Evolutionary conservation across 23 red algal species (phyloP), one percentile per base, ranked within the genome.

Genomic region (Pyropia haitanensis): DNA sequence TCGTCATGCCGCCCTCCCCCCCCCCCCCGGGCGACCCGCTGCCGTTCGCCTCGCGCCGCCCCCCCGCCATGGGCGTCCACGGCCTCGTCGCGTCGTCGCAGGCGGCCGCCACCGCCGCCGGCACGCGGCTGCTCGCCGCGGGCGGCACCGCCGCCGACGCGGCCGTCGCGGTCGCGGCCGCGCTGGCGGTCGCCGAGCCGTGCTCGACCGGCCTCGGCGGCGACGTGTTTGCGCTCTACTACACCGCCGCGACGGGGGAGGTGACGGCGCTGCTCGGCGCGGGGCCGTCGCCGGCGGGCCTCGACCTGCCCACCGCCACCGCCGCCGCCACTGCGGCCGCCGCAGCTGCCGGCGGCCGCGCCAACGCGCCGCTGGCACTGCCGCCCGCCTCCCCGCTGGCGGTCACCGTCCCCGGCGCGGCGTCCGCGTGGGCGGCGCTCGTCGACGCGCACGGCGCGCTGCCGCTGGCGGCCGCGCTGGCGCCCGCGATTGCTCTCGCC

Each of bases 151-250:
- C 94, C 1, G 74, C 75, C 19, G 94, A 98, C 73, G 94, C 94
- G 17, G 94, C 94, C 21, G 75, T 98, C 0, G 81, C 94, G 1
- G 56, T 91, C 17, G 86, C 79, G 23, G 94, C 85, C 24, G 73
- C 72, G 27, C 66, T 98, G 16, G 70, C 81, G 24, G 94, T 98
- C 14, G 87, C 94, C 24, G 94, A 98, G 80, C 94, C 94, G 53
- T 83, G 73, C 60, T 88, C 86, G 58, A 98, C 82, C 19, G 94
- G 94, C 20, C 19, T 98, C 18, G 94, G 94, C 44, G 94, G 94
- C 30, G 94, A 98, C 50, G 60, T 61, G 6, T 85, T 98, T 18
- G 76, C 73, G 1, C 72, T 98, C 19, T 68, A 70, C 58, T 80
- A 80, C 58, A 64, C 59, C 27, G 83, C 68, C 17, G n/a, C 46